Percentiles rank a stretch among this genome's conserved stretches.
Conservation (phyloP, 768 basidiomycete species). For the Panus rudis region DNA sequence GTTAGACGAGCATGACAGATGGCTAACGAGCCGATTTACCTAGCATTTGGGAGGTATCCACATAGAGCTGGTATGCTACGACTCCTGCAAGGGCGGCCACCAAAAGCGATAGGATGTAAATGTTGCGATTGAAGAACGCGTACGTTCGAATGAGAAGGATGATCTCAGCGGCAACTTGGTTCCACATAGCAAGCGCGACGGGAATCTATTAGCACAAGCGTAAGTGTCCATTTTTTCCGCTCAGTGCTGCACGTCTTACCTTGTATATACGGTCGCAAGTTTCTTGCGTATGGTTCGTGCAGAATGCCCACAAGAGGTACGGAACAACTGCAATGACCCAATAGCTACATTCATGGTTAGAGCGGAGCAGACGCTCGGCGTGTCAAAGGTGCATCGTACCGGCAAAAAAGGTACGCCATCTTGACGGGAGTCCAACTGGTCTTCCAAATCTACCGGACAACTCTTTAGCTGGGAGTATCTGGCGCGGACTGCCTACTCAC, state of each 20-base stretch:
- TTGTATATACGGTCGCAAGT: constrained; percentile 67
- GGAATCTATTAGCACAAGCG: constrained; percentile 48
- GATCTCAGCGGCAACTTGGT: constrained; percentile 78
- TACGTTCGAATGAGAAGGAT: constrained; percentile 80
- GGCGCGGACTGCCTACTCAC: constrained; percentile 32
- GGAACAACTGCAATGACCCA: constrained; percentile 80
- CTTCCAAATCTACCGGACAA: constrained; percentile 66
- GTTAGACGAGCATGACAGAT: background rate
- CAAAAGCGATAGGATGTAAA: constrained; percentile 57
- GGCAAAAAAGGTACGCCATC: constrained; percentile 76
- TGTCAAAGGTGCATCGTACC: constrained; percentile 38
- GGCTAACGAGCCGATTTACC: constrained; percentile 34
- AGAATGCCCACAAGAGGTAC: constrained; percentile 71
- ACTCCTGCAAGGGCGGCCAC: constrained; percentile 63
- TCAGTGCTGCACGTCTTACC: constrained; percentile 27
- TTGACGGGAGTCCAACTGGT: constrained; percentile 83
- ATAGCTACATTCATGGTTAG: constrained; percentile 39
- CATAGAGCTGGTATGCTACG: constrained; percentile 76
- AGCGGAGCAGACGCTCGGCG: background rate
- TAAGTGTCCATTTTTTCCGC: background rate
- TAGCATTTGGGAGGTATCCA: constrained; percentile 72
- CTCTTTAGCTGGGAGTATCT: too few species aligned
- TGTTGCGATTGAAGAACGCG: constrained; percentile 78
- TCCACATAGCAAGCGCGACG: constrained; percentile 80
- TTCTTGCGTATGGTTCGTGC: constrained; percentile 55